Evolutionary conservation across 139 green algal species (phyloP).

Genomic region (Coelastrella sp.): DNA sequence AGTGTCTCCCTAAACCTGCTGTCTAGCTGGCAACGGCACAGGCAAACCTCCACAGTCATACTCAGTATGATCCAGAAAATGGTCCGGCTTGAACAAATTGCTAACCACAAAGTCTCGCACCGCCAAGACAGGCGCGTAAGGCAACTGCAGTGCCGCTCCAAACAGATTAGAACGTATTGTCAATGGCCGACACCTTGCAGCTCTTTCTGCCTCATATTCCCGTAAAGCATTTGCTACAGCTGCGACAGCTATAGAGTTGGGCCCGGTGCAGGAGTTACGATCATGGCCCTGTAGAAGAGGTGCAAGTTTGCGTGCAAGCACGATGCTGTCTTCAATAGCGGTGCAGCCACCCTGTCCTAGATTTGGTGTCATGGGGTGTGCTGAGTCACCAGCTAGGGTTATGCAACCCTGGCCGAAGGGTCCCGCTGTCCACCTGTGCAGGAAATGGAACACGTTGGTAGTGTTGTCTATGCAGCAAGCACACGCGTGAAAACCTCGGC

Average conservation of each 20-base stretch:
- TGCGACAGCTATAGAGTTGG: background rate
- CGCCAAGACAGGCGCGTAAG: constrained; percentile 58
- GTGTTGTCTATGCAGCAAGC: background rate
- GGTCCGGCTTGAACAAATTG: constrained; percentile 54
- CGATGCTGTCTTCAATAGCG: constrained; percentile 78
- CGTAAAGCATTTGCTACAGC: constrained; percentile 54
- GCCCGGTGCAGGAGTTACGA: background rate
- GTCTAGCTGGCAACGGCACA: background rate
- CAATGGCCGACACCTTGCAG: constrained; percentile 54
- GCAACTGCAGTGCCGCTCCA: constrained; percentile 68
- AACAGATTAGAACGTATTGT: constrained; percentile 56
- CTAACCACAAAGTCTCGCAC: constrained; percentile 62
- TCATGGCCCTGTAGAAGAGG: background rate
- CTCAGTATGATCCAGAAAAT: constrained; percentile 75
- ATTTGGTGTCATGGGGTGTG: constrained; percentile 87
- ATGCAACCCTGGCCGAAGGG: constrained; percentile 55
- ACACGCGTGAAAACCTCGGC: background rate
- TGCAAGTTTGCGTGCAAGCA: constrained; percentile 63
- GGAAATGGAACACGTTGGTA: background rate
- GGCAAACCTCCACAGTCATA: constrained; percentile 64
- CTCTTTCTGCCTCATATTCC: constrained; percentile 66
- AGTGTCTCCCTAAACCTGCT: background rate
- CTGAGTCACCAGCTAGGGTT: constrained; percentile 77
- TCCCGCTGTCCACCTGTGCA: constrained; percentile 16
- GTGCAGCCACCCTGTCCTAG: constrained; percentile 79